Conservation (phyloP, 2,329 filamentous ascomycete species). For the Fusarium continuum region DNA sequence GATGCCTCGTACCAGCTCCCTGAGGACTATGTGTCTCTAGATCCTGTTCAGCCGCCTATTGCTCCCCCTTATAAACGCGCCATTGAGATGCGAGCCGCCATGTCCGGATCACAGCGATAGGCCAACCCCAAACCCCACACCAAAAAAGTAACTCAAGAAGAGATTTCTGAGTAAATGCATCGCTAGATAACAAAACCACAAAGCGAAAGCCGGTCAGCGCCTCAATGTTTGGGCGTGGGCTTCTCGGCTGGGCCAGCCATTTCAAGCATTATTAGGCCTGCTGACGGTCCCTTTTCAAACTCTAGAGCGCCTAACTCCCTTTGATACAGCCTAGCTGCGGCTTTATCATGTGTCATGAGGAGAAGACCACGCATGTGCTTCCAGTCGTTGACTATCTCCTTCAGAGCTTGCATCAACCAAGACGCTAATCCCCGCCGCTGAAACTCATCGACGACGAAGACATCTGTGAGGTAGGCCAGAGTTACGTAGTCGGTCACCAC, state of each 20-base stretch:
- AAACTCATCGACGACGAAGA: slow-evolving; percentile 69
- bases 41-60: slow-evolving; percentile 94
- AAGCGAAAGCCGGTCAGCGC: slow-evolving; percentile 11
- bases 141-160: slow-evolving; percentile 9
- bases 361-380: slow-evolving; percentile 67
- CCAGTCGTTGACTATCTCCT: slow-evolving; percentile 65
- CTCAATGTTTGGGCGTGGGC: slow-evolving; percentile 46
- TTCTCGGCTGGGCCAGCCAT: slow-evolving; percentile 52
- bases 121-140: slow-evolving; percentile 20
- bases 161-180: slow-evolving; percentile 27
- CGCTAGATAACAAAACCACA: slow-evolving; percentile 29
- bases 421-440: slow-evolving; percentile 70
- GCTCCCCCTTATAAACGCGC: slow-evolving; percentile 95
- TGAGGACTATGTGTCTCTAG: slow-evolving; percentile 84
- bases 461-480: slow-evolving; percentile 73
- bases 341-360: slow-evolving; percentile 59
- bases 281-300: slow-evolving; percentile 54
- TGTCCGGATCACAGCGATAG: slow-evolving; percentile 46
- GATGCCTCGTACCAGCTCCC: slow-evolving; percentile 94
- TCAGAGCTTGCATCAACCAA: slow-evolving; percentile 70
- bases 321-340: slow-evolving; percentile 57
- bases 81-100: slow-evolving; percentile 70
- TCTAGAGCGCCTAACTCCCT: slow-evolving; percentile 57
- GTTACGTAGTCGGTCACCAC: slow-evolving; percentile 76
- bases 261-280: slow-evolving; percentile 53